Base-by-base conservation (phyloP, 306 rosid genomes). In the Lathyrus tuberosus region DNA sequence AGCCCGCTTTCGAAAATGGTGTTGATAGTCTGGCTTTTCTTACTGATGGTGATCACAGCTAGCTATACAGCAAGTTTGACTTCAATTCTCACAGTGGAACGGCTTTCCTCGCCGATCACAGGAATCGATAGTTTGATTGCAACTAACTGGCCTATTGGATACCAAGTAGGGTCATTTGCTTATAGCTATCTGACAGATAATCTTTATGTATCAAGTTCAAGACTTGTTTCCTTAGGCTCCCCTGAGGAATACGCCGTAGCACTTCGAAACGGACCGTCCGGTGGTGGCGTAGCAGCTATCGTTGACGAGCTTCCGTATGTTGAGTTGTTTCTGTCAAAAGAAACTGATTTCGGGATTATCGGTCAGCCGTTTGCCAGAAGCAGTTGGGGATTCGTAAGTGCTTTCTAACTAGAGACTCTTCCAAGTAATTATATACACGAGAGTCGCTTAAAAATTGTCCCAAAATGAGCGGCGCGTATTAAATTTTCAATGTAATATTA, bases 331-430 rank as follows among this genome's bases (percentile, higher is more conserved):
- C 83, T 94, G 69, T 87, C 98, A 37, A 84, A 37, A 52, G 84
- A 49, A 72, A 81, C 88, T 12, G 96, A 84, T 58, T 94, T 86
- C 17, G 96, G 96, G 72, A 88, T 90, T 14, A 77, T 94, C 12
- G 98, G 98, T 47, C 97, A 83, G 79, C 71, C 95, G 33, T 94
- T 94, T 73, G 78, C 98, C 77, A 84, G 72, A 88, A 76, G 92
- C 70, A 85, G 96, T 69, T 94, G 98, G 98, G 98, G 98, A 76
- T 94, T 94, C 81, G 98, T 94, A 87, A 94, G 98, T 89, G 33
- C 40, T 20, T 57, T 82, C 69, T 78, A 54, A 66, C 70, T 33
- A 51, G 56, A 33, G 22, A 20, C 22, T 54, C 8, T 69, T 73
- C 30, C 63, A n/a, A n/a, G n/a, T n/a, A n/a, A n/a, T n/a, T n/a